phyloP scores from a whole-genome alignment of 2,329 filamentous ascomycete species.

The Zasmidium angulare region DNA sequence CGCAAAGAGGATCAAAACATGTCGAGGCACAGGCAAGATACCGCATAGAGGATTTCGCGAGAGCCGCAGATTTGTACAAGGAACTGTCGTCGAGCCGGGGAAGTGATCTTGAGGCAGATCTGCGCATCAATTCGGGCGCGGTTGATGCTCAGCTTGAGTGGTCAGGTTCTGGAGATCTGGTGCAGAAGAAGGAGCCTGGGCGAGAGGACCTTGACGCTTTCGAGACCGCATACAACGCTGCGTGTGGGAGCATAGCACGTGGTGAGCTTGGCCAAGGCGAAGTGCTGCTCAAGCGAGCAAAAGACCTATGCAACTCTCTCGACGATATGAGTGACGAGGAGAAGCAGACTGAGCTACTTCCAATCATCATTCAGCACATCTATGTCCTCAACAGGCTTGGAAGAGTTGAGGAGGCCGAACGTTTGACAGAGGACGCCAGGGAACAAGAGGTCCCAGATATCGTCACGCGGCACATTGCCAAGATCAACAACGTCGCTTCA shows the following conservation, averaged over 20 bases:
- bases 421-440: conserved; percentile 62
- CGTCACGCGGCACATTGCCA: conserved; percentile 65
- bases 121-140: conserved; percentile 74
- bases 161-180: conserved; percentile 57
- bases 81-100: conserved; percentile 52
- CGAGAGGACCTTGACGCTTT: conserved; percentile 71
- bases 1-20: conserved; percentile 55
- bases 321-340: conserved; percentile 74
- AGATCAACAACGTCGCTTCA: conserved; percentile 62
- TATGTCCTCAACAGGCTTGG: conserved; percentile 69
- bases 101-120: conserved; percentile 67
- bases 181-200: conserved; percentile 55
- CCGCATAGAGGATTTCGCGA: conserved; percentile 69
- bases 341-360: conserved; percentile 70
- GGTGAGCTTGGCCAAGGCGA: conserved; percentile 66
- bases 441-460: conserved; percentile 64
- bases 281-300: conserved; percentile 67
- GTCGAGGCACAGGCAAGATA: conserved; percentile 69
- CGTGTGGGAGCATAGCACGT: conserved; percentile 69
- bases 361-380: conserved; percentile 74
- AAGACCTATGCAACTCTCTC: conserved; percentile 69
- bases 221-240: conserved; percentile 78
- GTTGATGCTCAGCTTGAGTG: conserved; percentile 71
- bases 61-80: conserved; percentile 64
- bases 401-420: conserved; percentile 63